A percentile compares a stretch with the other conserved stretches of the same genome.
These are phyloP conservation scores for Hygrocybe coccinea DNA, from an alignment of 768 basidiomycete genomes.

Conservation along the genomic window DNA sequence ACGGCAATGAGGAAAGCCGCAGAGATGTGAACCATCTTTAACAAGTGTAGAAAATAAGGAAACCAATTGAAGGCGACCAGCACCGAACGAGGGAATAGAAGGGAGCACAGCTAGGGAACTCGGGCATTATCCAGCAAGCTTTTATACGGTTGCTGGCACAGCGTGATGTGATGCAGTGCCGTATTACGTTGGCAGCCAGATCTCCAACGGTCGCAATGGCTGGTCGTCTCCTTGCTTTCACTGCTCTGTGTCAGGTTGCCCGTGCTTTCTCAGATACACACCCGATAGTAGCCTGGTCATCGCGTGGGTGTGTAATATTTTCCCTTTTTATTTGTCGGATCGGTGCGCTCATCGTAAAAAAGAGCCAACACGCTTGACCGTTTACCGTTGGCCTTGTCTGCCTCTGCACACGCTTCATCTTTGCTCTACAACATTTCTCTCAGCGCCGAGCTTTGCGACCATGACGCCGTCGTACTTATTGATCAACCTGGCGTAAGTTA, in stretches of 20 bases:
- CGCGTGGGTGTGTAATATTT: conserved; percentile 43
- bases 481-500: conserved; percentile 66
- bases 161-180: background rate
- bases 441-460: conserved; percentile 49
- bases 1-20: background rate
- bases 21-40: background rate
- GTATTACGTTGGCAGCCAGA: background rate
- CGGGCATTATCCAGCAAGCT: no score
- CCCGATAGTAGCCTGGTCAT: conserved; percentile 71
- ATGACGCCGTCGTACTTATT: conserved; percentile 63
- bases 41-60: background rate
- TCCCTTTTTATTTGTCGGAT: no score
- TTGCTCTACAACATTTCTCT: conserved; percentile 44
- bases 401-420: conserved; percentile 26
- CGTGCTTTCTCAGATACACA: conserved; percentile 57
- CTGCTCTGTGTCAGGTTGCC: conserved; percentile 43
- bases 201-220: conserved; percentile 33
- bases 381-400: conserved; percentile 35
- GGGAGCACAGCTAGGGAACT: conserved; percentile 1
- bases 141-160: background rate
- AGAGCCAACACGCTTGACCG: conserved; percentile 49
- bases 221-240: conserved; percentile 38
- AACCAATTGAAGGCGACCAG: background rate
- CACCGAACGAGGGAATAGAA: background rate
- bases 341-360: conserved; percentile 2